These are phyloP conservation scores for Mortierella sp. DNA, from an alignment of 371 early-diverging fungal genomes.

Conservation along the genomic window DNA sequence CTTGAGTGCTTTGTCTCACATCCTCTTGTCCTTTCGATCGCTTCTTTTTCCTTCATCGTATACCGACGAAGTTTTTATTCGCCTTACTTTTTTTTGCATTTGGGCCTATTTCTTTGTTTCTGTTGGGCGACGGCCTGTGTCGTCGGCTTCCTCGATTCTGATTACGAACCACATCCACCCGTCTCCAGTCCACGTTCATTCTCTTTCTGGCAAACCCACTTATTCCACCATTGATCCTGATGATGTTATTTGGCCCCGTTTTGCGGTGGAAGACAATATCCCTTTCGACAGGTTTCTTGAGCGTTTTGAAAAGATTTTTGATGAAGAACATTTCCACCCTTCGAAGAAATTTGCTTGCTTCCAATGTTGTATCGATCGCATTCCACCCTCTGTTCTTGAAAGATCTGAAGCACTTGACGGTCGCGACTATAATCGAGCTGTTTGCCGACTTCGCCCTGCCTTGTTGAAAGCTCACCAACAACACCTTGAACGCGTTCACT, in stretches of 20 bases:
- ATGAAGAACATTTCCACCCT: not conserved
- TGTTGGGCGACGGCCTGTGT: slow-evolving; percentile 1
- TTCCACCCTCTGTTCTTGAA: not conserved
- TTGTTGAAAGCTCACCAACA: not conserved
- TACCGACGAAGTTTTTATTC: slow-evolving; percentile 5
- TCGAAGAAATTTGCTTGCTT: slow-evolving; percentile 22
- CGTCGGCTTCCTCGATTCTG: not conserved
- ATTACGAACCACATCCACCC: not conserved
- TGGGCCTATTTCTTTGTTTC: not conserved
- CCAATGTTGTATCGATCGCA: slow-evolving; percentile 8
- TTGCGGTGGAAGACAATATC: slow-evolving; percentile 9
- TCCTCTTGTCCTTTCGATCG: slow-evolving; percentile 9
- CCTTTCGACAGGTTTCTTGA: slow-evolving; percentile 6
- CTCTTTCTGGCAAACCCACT: not conserved
- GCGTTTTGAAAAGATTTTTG: slow-evolving; percentile 7
- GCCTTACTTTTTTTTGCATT: not conserved
- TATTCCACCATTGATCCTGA: not conserved
- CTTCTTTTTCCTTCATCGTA: slow-evolving; percentile 1
- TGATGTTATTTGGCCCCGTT: slow-evolving; percentile 20
- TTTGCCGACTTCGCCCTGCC: not conserved
- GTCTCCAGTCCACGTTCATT: not conserved
- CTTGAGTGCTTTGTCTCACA: not conserved
- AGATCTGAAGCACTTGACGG: slow-evolving; percentile 6
- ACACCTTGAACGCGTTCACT: not conserved
- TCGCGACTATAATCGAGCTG: slow-evolving; percentile 8